Conservation (phyloP, 208 protist genomes). For the Acanthamoeba royreba region DNA sequence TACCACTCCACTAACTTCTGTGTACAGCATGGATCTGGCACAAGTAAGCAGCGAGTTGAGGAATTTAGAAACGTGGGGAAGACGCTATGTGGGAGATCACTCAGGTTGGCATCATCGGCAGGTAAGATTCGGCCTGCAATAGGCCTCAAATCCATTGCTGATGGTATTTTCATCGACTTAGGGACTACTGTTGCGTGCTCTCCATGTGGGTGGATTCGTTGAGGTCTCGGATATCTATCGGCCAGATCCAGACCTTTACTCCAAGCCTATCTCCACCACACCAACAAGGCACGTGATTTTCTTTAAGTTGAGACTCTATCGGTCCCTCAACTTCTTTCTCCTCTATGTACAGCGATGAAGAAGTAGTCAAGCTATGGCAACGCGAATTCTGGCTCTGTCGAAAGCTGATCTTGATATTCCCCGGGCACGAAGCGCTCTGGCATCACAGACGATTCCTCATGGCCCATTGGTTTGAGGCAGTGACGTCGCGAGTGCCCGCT, state of each 20-base stretch:
- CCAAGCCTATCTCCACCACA: neutral
- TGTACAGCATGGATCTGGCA: neutral
- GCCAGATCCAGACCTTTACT: neutral
- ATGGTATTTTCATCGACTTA: neutral
- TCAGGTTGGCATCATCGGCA: constrained; percentile 59
- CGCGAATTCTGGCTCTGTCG: neutral
- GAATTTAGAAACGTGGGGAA: constrained; percentile 37
- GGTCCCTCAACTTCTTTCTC: too few species aligned
- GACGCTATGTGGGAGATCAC: constrained; percentile 55
- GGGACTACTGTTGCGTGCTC: neutral
- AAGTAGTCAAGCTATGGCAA: neutral
- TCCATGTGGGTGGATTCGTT: neutral
- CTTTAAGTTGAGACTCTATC: too few species aligned
- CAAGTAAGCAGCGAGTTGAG: constrained; percentile 38
- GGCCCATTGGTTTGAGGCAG: neutral
- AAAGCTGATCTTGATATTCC: neutral
- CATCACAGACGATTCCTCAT: neutral
- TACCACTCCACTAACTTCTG: neutral
- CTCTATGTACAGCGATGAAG: neutral
- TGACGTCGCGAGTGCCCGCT: neutral
- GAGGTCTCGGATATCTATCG: neutral
- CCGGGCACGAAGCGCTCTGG: neutral
- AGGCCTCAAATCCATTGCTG: too few species aligned
- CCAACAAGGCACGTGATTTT: too few species aligned
- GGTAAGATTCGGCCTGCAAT: neutral